These are phyloP conservation scores for Proliferodiscus dingleyae DNA, from an alignment of 2,329 filamentous ascomycete genomes.

Conservation along the genomic window DNA sequence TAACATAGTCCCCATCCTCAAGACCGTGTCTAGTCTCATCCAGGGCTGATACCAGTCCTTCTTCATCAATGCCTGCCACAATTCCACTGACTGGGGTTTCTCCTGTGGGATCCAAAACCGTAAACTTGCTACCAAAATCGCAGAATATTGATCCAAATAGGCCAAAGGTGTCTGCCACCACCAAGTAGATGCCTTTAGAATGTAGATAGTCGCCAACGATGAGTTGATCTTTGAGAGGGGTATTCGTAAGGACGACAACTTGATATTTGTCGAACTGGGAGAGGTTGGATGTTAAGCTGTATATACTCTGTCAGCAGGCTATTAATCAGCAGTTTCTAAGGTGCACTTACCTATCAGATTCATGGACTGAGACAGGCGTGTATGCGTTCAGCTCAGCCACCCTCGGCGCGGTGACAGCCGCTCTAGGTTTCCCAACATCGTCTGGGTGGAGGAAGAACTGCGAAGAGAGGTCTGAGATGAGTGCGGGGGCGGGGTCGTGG, in stretches of 20 bases:
- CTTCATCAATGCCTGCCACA: slow-evolving; percentile 81
- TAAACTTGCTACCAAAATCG: slow-evolving; percentile 94
- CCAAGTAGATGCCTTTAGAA: slow-evolving; percentile 84
- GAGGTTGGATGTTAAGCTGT: slow-evolving; percentile 69
- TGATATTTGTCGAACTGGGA: slow-evolving; percentile 86
- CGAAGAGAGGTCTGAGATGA: slow-evolving; percentile 85
- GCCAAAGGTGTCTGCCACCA: slow-evolving; percentile 84
- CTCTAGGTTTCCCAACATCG: slow-evolving; percentile 90
- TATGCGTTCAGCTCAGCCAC: slow-evolving; percentile 96
- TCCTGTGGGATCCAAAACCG: slow-evolving; percentile 81
- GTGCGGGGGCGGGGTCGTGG: slow-evolving; percentile 79
- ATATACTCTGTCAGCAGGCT: slow-evolving; percentile 23
- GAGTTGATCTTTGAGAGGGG: slow-evolving; percentile 74
- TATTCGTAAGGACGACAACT: slow-evolving; percentile 84
- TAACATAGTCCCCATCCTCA: slow-evolving; percentile 94
- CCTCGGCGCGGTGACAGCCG: slow-evolving; percentile 77
- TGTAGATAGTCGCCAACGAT: slow-evolving; percentile 90
- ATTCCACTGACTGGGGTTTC: slow-evolving; percentile 86
- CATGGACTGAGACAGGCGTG: slow-evolving; percentile 79
- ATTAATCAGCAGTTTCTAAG: not conserved
- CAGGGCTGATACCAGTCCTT: slow-evolving; percentile 84
- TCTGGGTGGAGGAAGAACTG: slow-evolving; percentile 91
- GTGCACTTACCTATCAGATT: slow-evolving; percentile 45
- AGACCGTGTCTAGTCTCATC: slow-evolving; percentile 94
- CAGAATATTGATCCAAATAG: slow-evolving; percentile 96